Evolutionary conservation across 768 basidiomycete genomes (phyloP).

Genomic region (Boletus sensibilis): DNA sequence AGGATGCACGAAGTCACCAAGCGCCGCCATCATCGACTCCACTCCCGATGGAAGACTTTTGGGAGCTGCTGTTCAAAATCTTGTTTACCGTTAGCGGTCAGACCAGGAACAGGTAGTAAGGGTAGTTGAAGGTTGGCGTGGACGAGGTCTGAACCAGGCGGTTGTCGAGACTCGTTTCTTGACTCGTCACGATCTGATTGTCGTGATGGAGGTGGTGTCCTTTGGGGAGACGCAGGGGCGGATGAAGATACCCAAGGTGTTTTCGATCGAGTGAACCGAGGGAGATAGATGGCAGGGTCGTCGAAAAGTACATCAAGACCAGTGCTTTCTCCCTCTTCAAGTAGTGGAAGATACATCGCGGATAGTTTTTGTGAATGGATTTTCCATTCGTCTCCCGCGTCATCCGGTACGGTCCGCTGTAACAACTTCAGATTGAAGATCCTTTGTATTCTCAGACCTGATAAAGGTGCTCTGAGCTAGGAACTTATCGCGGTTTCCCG

Average conservation of each 20-base stretch:
- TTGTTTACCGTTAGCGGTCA: not conserved
- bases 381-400: not conserved
- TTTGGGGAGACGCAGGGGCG: too few species aligned
- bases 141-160: not conserved
- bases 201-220: not conserved
- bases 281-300: not conserved
- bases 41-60: not conserved
- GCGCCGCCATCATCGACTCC: not conserved
- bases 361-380: not conserved
- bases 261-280: too few species aligned
- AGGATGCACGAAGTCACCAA: not conserved
- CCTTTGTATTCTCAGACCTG: constrained; percentile 70
- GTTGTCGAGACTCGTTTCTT: not conserved
- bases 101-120: not conserved
- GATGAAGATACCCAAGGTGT: too few species aligned
- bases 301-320: not conserved
- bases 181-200: not conserved
- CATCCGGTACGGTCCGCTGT: too few species aligned
- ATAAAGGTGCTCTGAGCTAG: constrained; percentile 90
- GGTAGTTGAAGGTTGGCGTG: not conserved
- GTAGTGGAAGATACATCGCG: not conserved
- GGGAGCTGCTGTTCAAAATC: not conserved
- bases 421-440: constrained; percentile 50
- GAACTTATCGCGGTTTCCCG: constrained; percentile 99
- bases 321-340: too few species aligned